Evolutionary conservation across 2,329 filamentous ascomycete genomes (phyloP).

Genomic region (Alternaria sp.): DNA sequence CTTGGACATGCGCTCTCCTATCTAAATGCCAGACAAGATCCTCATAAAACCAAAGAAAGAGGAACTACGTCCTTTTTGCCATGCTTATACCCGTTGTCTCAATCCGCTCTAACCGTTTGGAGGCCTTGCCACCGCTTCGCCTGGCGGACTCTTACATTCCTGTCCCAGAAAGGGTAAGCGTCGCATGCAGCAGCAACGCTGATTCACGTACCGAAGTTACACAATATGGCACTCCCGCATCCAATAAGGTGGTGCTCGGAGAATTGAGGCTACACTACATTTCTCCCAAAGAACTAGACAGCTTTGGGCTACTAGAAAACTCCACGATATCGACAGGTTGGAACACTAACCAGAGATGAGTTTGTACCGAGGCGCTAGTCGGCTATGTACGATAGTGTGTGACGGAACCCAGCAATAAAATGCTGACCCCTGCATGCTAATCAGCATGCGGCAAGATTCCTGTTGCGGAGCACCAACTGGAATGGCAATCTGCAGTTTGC

Average conservation of each 20-base stretch:
- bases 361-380: constrained; percentile 5
- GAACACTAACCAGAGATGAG: neutral
- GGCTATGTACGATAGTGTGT: constrained; percentile 10
- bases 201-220: constrained; percentile 8
- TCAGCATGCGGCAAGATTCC: constrained; percentile 10
- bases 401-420: constrained; percentile 1
- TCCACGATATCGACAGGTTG: constrained; percentile 12
- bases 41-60: neutral
- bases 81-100: neutral
- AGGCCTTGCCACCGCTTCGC: neutral
- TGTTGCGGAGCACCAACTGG: constrained; percentile 4
- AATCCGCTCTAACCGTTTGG: neutral
- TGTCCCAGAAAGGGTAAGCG: neutral
- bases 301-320: constrained; percentile 12
- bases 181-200: neutral
- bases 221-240: neutral
- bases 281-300: neutral
- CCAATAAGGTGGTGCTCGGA: constrained; percentile 8
- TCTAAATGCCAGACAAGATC: neutral
- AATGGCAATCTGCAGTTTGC: neutral
- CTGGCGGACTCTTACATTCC: constrained; percentile 1
- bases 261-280: constrained; percentile 7
- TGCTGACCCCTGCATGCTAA: neutral
- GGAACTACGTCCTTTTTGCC: neutral
- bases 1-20: neutral